phyloP scores from a whole-genome alignment of 108 stramenopile species.

The Chaetoceros muelleri region DNA sequence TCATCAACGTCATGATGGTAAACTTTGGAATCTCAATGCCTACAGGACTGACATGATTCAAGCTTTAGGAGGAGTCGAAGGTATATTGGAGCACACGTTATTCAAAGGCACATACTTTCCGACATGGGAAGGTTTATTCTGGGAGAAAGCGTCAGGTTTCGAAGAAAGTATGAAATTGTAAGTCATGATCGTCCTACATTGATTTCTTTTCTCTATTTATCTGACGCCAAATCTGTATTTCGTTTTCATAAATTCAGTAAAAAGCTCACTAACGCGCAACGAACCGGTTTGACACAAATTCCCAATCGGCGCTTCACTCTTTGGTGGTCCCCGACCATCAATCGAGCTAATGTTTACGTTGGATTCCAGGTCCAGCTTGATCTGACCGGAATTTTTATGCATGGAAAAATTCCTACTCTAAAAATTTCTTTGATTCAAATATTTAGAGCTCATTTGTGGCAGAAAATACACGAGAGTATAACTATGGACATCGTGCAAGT shows the following conservation, averaged over 20 bases:
- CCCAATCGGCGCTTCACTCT: slow-evolving; percentile 98
- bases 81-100: slow-evolving; percentile 98
- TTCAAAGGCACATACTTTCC: slow-evolving; percentile 99
- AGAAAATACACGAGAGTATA: slow-evolving; percentile 99
- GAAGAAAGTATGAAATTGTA: slow-evolving; percentile 95
- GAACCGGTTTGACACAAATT: slow-evolving; percentile 98
- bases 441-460: slow-evolving; percentile 98
- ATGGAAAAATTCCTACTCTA: slow-evolving; percentile 98
- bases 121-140: slow-evolving; percentile 99
- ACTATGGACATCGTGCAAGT: slow-evolving; percentile 99
- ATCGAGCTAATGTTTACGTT: slow-evolving; percentile 98
- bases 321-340: slow-evolving; percentile 99
- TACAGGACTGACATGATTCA: slow-evolving; percentile 99
- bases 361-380: slow-evolving; percentile 99
- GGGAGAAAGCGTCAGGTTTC: slow-evolving; percentile 99
- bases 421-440: slow-evolving; percentile 91
- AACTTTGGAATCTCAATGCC: slow-evolving; percentile 99
- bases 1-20: slow-evolving; percentile 97
- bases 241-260: slow-evolving; percentile 31
- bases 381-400: slow-evolving; percentile 99
- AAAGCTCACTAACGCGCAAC: slow-evolving; percentile 98
- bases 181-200: slow-evolving; percentile 4
- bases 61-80: slow-evolving; percentile 97
- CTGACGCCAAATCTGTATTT: not conserved
- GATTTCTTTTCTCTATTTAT: slow-evolving; percentile 4